phyloP scores from a whole-genome alignment of 306 rosid species.

The Amphicarpaea edgeworthii region DNA sequence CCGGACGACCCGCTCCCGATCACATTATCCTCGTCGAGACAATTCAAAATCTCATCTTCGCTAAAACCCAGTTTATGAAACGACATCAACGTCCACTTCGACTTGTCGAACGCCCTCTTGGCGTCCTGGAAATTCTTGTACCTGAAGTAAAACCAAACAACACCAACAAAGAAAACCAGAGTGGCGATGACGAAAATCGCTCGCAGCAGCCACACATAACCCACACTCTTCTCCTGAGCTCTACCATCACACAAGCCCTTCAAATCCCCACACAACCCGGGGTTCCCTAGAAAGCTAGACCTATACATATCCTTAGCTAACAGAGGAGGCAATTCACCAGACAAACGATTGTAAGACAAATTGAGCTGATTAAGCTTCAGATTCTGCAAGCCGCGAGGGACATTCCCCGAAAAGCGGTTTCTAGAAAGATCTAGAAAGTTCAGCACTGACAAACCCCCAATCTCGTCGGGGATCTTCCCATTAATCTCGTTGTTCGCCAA shows the following conservation, averaged over 20 bases:
- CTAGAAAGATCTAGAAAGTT: slow-evolving; percentile 87
- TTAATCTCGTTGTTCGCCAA: slow-evolving; percentile 66
- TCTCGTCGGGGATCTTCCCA: slow-evolving; percentile 75
- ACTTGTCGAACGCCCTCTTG: slow-evolving; percentile 61
- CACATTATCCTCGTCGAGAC: slow-evolving; percentile 89
- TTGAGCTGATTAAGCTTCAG: slow-evolving; percentile 77
- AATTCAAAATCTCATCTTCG: slow-evolving; percentile 81
- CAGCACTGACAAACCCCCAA: slow-evolving; percentile 68
- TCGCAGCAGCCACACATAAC: slow-evolving; percentile 75
- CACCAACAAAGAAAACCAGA: slow-evolving; percentile 69
- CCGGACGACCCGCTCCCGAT: slow-evolving; percentile 91
- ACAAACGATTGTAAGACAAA: slow-evolving; percentile 66
- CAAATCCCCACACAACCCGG: slow-evolving; percentile 75
- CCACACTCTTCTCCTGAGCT: slow-evolving; percentile 46
- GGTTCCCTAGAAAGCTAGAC: slow-evolving; percentile 82
- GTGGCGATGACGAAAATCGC: slow-evolving; percentile 63
- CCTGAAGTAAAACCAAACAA: slow-evolving; percentile 76
- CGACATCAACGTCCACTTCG: slow-evolving; percentile 88
- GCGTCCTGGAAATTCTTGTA: slow-evolving; percentile 71
- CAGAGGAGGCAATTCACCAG: slow-evolving; percentile 78
- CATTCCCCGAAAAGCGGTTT: slow-evolving; percentile 71
- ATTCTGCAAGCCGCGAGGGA: slow-evolving; percentile 75
- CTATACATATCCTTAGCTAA: slow-evolving; percentile 66
- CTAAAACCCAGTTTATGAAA: slow-evolving; percentile 90
- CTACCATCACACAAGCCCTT: slow-evolving; percentile 61